These are phyloP conservation scores for Fusarium brevicatenulatum DNA, from an alignment of 2,329 filamentous ascomycete genomes.

Conservation along the genomic window DNA sequence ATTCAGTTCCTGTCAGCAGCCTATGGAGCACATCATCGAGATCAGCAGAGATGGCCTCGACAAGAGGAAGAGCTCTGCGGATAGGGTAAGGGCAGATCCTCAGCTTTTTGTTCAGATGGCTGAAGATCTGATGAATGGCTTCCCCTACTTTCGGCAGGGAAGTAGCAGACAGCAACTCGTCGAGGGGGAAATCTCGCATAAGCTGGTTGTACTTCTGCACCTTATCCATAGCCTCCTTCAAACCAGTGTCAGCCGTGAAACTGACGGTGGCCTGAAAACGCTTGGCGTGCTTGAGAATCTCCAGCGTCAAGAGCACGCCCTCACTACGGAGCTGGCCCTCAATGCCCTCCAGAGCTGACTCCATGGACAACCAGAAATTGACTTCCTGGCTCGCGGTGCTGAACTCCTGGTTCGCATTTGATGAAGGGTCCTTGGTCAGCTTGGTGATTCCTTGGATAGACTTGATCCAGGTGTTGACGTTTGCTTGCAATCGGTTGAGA, in stretches of 20 bases:
- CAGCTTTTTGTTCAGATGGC: constrained; percentile 96
- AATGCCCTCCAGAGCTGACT: constrained; percentile 90
- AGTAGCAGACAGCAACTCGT: constrained; percentile 92
- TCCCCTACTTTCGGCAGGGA: constrained; percentile 90
- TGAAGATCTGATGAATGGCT: constrained; percentile 88
- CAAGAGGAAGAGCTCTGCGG: constrained; percentile 87
- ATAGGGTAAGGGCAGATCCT: constrained; percentile 97
- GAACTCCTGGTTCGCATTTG: constrained; percentile 64
- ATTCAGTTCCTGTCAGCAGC: constrained; percentile 83
- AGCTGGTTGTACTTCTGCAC: constrained; percentile 99
- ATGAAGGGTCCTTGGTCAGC: constrained; percentile 83
- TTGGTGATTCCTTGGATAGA: constrained; percentile 97
- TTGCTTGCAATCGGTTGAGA: constrained; percentile 91
- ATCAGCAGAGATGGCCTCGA: constrained; percentile 95
- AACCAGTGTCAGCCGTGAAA: constrained; percentile 92
- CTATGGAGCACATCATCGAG: constrained; percentile 87
- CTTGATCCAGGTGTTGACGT: constrained; percentile 98
- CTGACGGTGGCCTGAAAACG: constrained; percentile 97
- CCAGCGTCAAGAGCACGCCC: constrained; percentile 89
- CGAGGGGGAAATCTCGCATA: constrained; percentile 97
- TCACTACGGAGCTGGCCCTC: constrained; percentile 88
- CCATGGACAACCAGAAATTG: constrained; percentile 99
- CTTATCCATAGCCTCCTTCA: constrained; percentile 95
- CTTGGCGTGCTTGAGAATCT: constrained; percentile 96
- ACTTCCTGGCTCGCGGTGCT: constrained; percentile 94